Evolutionary conservation across 352 stramenopile genomes (phyloP), one percentile per base, ranked within the genome.

Genomic region (Phytophthora rubi): DNA sequence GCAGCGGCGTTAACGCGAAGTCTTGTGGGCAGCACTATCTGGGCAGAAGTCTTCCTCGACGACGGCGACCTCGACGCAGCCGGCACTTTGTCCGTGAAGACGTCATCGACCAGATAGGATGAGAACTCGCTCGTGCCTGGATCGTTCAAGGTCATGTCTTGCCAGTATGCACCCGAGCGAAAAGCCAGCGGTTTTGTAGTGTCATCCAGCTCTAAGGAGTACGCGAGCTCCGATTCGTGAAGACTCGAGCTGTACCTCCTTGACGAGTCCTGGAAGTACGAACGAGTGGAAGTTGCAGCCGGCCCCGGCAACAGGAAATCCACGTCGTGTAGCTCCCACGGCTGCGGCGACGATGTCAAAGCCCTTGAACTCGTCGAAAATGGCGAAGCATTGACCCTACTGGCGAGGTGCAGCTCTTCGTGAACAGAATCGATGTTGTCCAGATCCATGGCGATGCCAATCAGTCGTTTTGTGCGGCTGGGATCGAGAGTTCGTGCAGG

Each of bases 301-400:
- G 69, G 53, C 15, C 62, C 54, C 54, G 68, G 66, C 2, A 80
- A 56, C 5, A 78, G 65, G 53, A 83, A 81, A 28, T 85, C 75
- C 18, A 83, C 54, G n/a, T 82, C 77, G 26, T 70, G 73, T 2
- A 79, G 58, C 47, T 80, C 63, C 56, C 68, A 72, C 0, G 55
- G 49, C 30, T 68, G 58, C 28, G 45, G 55, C 30, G 55, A 75
- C 37, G 45, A 30, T 32, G 53, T 65, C 13, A 68, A 47, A 10
- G 65, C 47, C n/a, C 62, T 71, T 16, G 58, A 59, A 62, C 73
- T 75, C 23, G 70, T 73, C 49, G 85, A 71, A 58, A 81, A 77
- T 2, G 79, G 74, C 58, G 80, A 87, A 1, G 76, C 61, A 42
- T 78, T 79, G 32, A 68, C 70, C 59, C 58, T 59, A 42, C 53